Evolutionary conservation across 2,329 filamentous ascomycete species (phyloP).

Genomic region (Aspergillus awamori): DNA sequence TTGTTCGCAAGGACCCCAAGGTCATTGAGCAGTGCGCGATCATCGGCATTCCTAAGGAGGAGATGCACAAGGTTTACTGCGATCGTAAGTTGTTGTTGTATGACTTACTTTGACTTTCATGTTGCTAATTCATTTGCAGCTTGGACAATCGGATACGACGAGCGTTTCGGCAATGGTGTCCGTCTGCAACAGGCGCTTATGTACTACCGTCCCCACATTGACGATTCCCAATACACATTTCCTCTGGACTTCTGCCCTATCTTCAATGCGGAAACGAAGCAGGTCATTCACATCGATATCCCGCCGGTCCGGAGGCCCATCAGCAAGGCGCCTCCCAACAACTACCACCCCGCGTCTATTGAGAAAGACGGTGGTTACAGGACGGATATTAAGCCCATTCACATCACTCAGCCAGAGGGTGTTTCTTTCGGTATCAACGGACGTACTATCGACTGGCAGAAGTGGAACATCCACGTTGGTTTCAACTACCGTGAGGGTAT

Average conservation of each 20-base stretch:
- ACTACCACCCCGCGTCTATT: conserved; percentile 76
- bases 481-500: conserved; percentile 96
- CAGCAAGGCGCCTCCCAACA: conserved; percentile 70
- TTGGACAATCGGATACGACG: conserved; percentile 94
- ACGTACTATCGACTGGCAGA: conserved; percentile 81
- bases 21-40: conserved; percentile 90
- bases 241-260: conserved; percentile 94
- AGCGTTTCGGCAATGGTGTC: conserved; percentile 76
- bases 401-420: conserved; percentile 85
- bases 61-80: conserved; percentile 96
- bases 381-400: conserved; percentile 78
- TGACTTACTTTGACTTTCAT: not conserved
- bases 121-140: conserved; percentile 47
- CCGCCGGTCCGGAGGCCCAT: conserved; percentile 75
- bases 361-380: conserved; percentile 75
- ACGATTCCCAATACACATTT: conserved; percentile 88
- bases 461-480: conserved; percentile 89
- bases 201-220: conserved; percentile 86
- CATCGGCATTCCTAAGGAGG: conserved; percentile 74
- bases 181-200: conserved; percentile 90
- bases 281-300: conserved; percentile 82
- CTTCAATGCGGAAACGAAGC: conserved; percentile 76
- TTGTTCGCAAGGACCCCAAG: conserved; percentile 75
- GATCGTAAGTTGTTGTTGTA: conserved; percentile 61
- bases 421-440: conserved; percentile 82